Base-by-base conservation (phyloP, 2,329 filamentous ascomycete species). In the Aureobasidium sp. region DNA sequence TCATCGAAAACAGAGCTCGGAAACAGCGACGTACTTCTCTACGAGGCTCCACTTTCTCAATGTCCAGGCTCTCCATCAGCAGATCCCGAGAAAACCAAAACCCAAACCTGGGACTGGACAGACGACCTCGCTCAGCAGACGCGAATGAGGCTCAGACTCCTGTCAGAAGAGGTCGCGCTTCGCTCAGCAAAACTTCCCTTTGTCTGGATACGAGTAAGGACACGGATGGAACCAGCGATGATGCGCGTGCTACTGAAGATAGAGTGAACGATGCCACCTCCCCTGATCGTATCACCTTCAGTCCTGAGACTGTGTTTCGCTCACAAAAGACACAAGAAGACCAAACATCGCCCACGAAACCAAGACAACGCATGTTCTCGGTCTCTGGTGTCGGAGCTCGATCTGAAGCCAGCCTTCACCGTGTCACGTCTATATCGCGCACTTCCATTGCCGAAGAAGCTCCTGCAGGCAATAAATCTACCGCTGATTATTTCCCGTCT, bases 1-100 rank as follows among this genome's bases (percentile, higher is more conserved):
- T 87, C 61, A 79, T 80, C 2, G 70, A 77, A 65, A 70, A 7
- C 31, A 61, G 59, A 27, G 50, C 56, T 27, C 60, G 61, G 8
- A 58, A 61, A 56, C 17, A 65, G 61, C n/a, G 68, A 3, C 44
- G 44, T 5, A 17, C 9, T 12, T 52, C 45, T 22, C 35, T 49
- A 14, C 37, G 59, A 22, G 24, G 35, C 9, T 50, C 58, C 24
- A 37, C 22, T 14, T 61, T 52, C 17, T 53, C 49, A 11, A 53
- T 52, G 35, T 53, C 59, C 39, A 48, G 48, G 9, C 57, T 49
- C 11, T 60, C 57, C 1, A 29, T 42, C 11, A 49, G 39, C 40
- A 60, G 19, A 35, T 60, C 57, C 33, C 44, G 57, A 22, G 45
- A 50, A 19, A 49, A 40, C 11, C 33, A 50, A 9, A 35, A 49